These are phyloP conservation scores for Haematococcus sp. DNA, from an alignment of 139 green algal genomes.

Conservation along the genomic window DNA sequence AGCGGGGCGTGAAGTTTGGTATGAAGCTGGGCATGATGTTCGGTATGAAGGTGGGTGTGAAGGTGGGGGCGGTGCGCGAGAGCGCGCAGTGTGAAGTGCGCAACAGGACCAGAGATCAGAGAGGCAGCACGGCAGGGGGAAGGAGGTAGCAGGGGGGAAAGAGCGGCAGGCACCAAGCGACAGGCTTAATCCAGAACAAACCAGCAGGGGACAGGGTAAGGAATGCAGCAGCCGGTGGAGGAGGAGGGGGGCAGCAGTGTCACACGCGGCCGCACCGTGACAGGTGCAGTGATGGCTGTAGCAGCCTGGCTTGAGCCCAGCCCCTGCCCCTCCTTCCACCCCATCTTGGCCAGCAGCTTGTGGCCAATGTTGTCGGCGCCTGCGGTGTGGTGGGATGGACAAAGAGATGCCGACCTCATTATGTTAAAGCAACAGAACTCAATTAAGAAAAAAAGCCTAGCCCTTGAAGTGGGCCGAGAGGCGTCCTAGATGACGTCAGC, in stretches of 20 bases:
- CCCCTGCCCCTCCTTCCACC: constrained; percentile 72
- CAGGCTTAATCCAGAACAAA: neutral
- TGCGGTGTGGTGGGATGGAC: neutral
- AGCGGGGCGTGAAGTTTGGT: neutral
- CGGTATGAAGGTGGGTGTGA: too few species aligned
- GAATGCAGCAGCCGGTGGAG: neutral
- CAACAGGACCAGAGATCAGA: too few species aligned
- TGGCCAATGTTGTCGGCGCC: constrained; percentile 76
- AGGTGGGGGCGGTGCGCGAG: too few species aligned
- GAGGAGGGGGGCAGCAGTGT: neutral
- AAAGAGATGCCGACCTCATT: neutral
- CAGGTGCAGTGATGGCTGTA: constrained; percentile 41
- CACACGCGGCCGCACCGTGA: constrained; percentile 16
- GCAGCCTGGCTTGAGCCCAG: constrained; percentile 38
- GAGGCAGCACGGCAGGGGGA: too few species aligned
- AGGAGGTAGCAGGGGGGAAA: too few species aligned
- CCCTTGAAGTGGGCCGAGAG: too few species aligned
- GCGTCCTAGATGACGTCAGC: too few species aligned
- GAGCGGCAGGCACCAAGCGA: neutral
- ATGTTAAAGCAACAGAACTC: neutral
- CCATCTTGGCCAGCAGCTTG: constrained; percentile 79
- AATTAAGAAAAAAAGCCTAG: too few species aligned
- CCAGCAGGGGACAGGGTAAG: neutral
- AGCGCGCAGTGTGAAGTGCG: too few species aligned
- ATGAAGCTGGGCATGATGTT: too few species aligned